A percentile compares a stretch with the other conserved stretches of the same genome.
These are phyloP conservation scores for Echeveria elegans DNA, from an alignment of 164 flowering plant genomes.

Conservation along the genomic window DNA sequence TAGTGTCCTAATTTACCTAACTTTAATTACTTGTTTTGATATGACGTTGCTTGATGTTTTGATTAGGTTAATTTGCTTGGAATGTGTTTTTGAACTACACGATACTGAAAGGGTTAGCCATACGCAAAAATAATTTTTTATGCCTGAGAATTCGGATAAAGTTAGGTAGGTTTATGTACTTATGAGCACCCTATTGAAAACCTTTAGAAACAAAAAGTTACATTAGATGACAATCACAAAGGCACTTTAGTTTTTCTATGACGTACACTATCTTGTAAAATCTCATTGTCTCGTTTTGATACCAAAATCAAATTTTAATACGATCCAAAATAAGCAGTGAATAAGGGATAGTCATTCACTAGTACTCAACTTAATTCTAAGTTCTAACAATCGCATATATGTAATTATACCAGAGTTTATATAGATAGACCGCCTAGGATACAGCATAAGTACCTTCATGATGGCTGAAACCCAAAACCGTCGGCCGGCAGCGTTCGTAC, in stretches of 20 bases:
- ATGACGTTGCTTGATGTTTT: background rate
- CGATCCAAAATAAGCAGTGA: too few relatives aligned
- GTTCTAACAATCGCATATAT: too few relatives aligned
- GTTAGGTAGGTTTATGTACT: background rate
- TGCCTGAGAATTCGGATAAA: background rate
- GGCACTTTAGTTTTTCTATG: too few relatives aligned
- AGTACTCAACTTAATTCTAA: too few relatives aligned
- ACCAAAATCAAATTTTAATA: too few relatives aligned
- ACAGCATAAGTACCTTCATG: slow-evolving; percentile 2
- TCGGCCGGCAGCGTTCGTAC: slow-evolving; percentile 32
- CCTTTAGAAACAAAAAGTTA: background rate
- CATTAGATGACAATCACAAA: too few relatives aligned
- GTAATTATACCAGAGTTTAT: too few relatives aligned
- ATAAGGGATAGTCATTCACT: too few relatives aligned
- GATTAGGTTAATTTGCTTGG: background rate
- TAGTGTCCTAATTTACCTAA: background rate
- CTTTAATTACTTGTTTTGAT: too few relatives aligned
- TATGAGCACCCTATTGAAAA: background rate
- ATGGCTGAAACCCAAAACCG: slow-evolving; percentile 9
- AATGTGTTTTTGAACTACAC: background rate
- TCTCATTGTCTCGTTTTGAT: too few relatives aligned
- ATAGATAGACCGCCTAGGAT: too few relatives aligned
- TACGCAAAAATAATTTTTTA: background rate
- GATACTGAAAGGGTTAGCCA: background rate
- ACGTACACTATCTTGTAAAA: too few relatives aligned